A percentile compares a stretch with the other conserved stretches of the same genome.
phyloP scores from a whole-genome alignment of 2,329 filamentous ascomycete species.

The Aspergillus spinulosporus region DNA sequence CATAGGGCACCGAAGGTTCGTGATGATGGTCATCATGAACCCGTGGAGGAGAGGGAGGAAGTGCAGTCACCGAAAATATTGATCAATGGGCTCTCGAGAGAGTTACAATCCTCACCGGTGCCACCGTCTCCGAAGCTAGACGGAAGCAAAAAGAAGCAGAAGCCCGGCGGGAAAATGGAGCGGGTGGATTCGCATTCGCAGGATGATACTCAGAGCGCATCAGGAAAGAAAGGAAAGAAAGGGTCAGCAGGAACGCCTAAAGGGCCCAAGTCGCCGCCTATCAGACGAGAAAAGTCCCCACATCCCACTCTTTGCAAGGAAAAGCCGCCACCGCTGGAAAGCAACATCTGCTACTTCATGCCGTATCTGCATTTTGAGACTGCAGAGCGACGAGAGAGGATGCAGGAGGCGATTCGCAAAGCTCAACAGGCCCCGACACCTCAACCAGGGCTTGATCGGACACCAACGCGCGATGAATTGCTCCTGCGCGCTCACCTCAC shows the following conservation, averaged over 20 bases:
- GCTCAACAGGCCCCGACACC: slow-evolving; percentile 35
- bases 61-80: slow-evolving; percentile 20
- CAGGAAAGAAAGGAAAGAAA: slow-evolving; percentile 35
- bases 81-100: slow-evolving; percentile 24
- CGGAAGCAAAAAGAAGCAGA: slow-evolving; percentile 29
- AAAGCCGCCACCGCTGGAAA: slow-evolving; percentile 17
- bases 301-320: slow-evolving; percentile 45
- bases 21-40: slow-evolving; percentile 31
- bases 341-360: slow-evolving; percentile 53
- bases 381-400: slow-evolving; percentile 54
- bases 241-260: slow-evolving; percentile 29
- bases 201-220: slow-evolving; percentile 26
- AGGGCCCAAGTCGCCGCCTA: slow-evolving; percentile 36
- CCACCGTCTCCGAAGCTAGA: slow-evolving; percentile 11
- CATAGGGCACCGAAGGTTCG: slow-evolving; percentile 32
- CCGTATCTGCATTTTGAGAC: slow-evolving; percentile 68
- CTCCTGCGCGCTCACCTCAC: slow-evolving; percentile 40
- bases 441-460: slow-evolving; percentile 30
- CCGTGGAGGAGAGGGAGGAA: slow-evolving; percentile 26
- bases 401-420: slow-evolving; percentile 56
- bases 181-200: slow-evolving; percentile 26
- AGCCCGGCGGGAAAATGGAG: slow-evolving; percentile 28
- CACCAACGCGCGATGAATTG: slow-evolving; percentile 35
- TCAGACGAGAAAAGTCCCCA: slow-evolving; percentile 34
- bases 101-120: slow-evolving; percentile 16